A percentile compares a stretch with the other conserved stretches of the same genome.
These are phyloP conservation scores for Phlyctochytrium planicorne DNA, from an alignment of 192 early-diverging fungal genomes.

Conservation along the genomic window DNA sequence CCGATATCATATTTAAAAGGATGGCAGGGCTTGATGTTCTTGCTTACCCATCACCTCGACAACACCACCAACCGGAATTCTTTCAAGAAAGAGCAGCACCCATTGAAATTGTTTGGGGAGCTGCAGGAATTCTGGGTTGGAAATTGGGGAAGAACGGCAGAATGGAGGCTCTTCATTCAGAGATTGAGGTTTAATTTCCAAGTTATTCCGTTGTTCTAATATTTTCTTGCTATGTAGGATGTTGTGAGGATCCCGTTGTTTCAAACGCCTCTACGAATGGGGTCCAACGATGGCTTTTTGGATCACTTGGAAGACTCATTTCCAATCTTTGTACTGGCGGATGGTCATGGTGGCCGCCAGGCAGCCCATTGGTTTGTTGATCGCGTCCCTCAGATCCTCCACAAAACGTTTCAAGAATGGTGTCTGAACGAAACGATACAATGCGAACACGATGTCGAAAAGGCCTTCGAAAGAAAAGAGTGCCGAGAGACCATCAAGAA, in stretches of 20 bases:
- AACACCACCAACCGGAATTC: no score
- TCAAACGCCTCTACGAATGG: no score
- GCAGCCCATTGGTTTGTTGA: constrained; percentile 27
- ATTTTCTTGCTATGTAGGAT: constrained; percentile 12
- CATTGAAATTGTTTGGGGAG: constrained; percentile 9
- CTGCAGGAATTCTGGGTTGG: constrained; percentile 12
- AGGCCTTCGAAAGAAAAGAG: neutral
- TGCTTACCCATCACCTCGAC: no score
- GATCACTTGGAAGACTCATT: no score
- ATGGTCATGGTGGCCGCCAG: constrained; percentile 26
- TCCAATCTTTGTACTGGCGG: constrained; percentile 22
- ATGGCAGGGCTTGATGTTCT: no score
- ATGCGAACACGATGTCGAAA: no score
- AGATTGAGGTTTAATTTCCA: constrained; percentile 16
- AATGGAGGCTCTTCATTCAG: neutral
- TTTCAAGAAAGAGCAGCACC: no score
- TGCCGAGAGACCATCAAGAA: neutral
- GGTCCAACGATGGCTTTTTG: no score
- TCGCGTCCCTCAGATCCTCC: constrained; percentile 1
- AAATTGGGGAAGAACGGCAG: neutral
- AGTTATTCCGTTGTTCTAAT: neutral
- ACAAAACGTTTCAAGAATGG: neutral
- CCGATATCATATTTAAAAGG: no score
- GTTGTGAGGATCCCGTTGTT: constrained; percentile 20
- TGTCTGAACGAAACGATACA: neutral